These are phyloP conservation scores for Globisporangium lucens DNA, from an alignment of 352 stramenopile genomes.

Conservation along the genomic window DNA sequence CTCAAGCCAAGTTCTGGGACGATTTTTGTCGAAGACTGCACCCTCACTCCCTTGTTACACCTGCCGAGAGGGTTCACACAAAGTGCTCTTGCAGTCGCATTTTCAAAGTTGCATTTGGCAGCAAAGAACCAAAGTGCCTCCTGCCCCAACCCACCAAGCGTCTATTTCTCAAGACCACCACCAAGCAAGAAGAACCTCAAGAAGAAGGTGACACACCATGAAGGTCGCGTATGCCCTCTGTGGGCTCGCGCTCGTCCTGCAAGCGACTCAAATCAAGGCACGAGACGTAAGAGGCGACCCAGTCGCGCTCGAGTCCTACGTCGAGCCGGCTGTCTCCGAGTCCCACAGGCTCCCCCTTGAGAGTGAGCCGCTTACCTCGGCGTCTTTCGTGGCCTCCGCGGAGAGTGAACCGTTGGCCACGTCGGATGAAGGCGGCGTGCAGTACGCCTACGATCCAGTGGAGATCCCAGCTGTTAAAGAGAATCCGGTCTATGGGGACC, in stretches of 20 bases:
- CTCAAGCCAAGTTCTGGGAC: background rate
- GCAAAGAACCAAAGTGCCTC: background rate
- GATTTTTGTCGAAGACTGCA: background rate
- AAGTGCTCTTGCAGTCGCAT: background rate
- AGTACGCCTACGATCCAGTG: too few relatives aligned
- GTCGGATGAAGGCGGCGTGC: too few relatives aligned
- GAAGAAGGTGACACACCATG: background rate
- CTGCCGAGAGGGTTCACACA: background rate
- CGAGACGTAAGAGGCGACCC: background rate
- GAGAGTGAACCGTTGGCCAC: too few relatives aligned
- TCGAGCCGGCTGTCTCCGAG: background rate
- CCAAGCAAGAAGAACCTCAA: background rate
- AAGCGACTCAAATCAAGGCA: background rate
- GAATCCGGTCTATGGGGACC: too few relatives aligned
- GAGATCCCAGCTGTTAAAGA: too few relatives aligned
- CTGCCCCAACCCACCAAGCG: background rate
- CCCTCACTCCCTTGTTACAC: too few relatives aligned
- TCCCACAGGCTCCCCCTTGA: background rate
- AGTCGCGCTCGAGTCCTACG: background rate
- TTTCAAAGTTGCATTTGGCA: background rate
- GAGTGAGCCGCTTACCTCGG: background rate
- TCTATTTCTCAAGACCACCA: background rate
- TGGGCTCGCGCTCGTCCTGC: background rate
- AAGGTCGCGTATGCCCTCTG: constrained; percentile 8
- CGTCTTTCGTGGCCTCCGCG: too few relatives aligned